These are phyloP conservation scores for Adiantum capillusveneris DNA, from an alignment of 75 land plant genomes.

Conservation along the genomic window DNA sequence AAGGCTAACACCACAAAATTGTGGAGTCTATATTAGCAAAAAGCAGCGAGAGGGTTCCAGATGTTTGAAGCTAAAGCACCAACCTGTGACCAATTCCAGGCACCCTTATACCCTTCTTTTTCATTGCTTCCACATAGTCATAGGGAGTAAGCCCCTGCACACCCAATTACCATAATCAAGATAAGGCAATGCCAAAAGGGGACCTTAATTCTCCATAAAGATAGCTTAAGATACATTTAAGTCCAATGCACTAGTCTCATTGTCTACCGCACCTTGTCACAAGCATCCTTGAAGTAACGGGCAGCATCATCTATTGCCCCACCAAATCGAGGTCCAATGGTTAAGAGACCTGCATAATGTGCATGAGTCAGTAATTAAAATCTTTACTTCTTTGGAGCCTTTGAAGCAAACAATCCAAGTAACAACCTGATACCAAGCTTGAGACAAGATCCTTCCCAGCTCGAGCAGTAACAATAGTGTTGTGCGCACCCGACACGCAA, in stretches of 20 bases:
- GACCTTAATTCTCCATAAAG: not conserved
- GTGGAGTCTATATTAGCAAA: too few species aligned
- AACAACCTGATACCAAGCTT: conserved; percentile 87
- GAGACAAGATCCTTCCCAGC: conserved; percentile 97
- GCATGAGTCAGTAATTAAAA: too few species aligned
- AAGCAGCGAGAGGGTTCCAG: too few species aligned
- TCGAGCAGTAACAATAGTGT: conserved; percentile 94
- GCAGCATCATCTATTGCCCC: conserved; percentile 99
- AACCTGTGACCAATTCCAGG: conserved; percentile 99
- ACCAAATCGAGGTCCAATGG: conserved; percentile 99
- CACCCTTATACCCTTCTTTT: conserved; percentile 97
- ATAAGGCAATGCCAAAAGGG: not conserved
- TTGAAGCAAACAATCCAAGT: not conserved
- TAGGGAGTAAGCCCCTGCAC: conserved; percentile 69
- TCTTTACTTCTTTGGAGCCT: too few species aligned
- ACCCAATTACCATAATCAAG: not conserved
- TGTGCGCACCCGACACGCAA: conserved; percentile 99
- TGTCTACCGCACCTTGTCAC: conserved; percentile 50
- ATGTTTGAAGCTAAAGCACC: too few species aligned
- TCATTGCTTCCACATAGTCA: conserved; percentile 95
- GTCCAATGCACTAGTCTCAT: not conserved
- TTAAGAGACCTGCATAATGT: conserved; percentile 65
- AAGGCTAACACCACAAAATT: too few species aligned
- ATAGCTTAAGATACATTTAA: conserved; percentile 1
- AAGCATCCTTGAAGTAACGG: conserved; percentile 96